Percentiles rank a stretch among this genome's conserved stretches.
Evolutionary conservation across 495 filamentous ascomycete genomes (phyloP).

Genomic region (Penicillium lividum): DNA sequence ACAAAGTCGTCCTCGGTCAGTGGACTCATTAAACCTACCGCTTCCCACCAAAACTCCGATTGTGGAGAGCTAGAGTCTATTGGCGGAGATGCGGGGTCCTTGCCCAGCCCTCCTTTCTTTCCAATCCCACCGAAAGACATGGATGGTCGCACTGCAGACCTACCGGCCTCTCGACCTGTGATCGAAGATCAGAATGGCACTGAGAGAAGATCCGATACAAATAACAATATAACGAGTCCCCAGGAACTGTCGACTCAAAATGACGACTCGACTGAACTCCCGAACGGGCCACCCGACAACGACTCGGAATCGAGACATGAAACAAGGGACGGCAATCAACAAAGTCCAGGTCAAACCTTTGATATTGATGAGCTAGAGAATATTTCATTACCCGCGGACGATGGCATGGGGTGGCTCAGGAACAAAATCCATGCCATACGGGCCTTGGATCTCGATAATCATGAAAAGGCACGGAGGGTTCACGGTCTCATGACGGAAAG

Average conservation of each 20-base stretch:
- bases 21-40: slow-evolving; percentile 10
- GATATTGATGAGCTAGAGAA: slow-evolving; percentile 25
- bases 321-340: slow-evolving; percentile 5
- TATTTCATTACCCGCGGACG: slow-evolving; percentile 76
- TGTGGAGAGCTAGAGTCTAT: slow-evolving; percentile 4
- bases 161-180: slow-evolving; percentile 15
- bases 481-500: slow-evolving; percentile 81
- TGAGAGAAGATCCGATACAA: neutral
- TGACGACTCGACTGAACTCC: neutral
- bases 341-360: slow-evolving; percentile 9
- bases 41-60: slow-evolving; percentile 20
- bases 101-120: slow-evolving; percentile 29
- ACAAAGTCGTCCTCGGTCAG: slow-evolving; percentile 13
- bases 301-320: slow-evolving; percentile 3
- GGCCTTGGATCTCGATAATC: slow-evolving; percentile 56
- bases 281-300: slow-evolving; percentile 6
- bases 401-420: slow-evolving; percentile 81
- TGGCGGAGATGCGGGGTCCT: slow-evolving; percentile 27
- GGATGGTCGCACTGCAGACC: slow-evolving; percentile 28
- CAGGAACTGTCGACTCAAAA: neutral
- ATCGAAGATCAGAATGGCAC: neutral
- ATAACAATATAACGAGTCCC: neutral
- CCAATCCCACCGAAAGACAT: slow-evolving; percentile 32
- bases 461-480: slow-evolving; percentile 80
- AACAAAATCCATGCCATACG: slow-evolving; percentile 78